Base-by-base conservation (phyloP, 495 filamentous ascomycete genomes). In the Neurospora sp. region DNA sequence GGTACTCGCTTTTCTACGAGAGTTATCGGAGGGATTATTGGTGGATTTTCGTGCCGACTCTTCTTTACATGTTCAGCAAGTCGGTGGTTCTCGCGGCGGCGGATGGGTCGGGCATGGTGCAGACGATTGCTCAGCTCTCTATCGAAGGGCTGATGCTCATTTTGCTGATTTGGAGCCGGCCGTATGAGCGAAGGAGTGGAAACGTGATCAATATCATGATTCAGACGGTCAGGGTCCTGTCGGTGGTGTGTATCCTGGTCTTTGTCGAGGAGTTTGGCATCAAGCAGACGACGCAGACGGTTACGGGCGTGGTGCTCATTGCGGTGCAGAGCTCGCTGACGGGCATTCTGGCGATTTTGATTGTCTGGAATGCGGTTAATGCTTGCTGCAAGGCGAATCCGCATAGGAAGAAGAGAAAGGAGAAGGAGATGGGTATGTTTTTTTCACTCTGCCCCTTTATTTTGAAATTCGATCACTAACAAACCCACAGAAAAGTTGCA, bases 1-100 rank as follows among this genome's bases (percentile, higher is more conserved):
- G 94, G 82, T 99, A 99, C 86, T 96, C 92, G 78, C 85, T 98
- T 41, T 99, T 99, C 86, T 99, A 99, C 83, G 96, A 99, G 77
- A 91, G 90, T 76, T 98, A 96, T 83, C 93, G 95, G 82, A 92
- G 90, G 78, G 90, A 91, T 76, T 96, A 93, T 83, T 99, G 95
- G 95, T 98, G 95, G 94, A 80, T 98, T 10, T 99, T 99, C 80
- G 87, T 99, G 14, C 96, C 96, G 8, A 86, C 88, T 66, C 97
- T 99, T 82, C 70, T 96, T 72, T 99, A 98, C 85, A 93, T 95
- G 86, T 95, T 98, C 78, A 91, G 89, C 77, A 96, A 94, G 82
- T 94, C 94, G 66, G 92, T 89, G 60, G 90, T 96, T 70, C 90
- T 99, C 75, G 96, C 96, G 40, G 94, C 89, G 60, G 93, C 88